A percentile compares a stretch with the other conserved stretches of the same genome.
phyloP scores from a whole-genome alignment of 805 yeast genomes.

The Wickerhamiella kurtzmanii region DNA sequence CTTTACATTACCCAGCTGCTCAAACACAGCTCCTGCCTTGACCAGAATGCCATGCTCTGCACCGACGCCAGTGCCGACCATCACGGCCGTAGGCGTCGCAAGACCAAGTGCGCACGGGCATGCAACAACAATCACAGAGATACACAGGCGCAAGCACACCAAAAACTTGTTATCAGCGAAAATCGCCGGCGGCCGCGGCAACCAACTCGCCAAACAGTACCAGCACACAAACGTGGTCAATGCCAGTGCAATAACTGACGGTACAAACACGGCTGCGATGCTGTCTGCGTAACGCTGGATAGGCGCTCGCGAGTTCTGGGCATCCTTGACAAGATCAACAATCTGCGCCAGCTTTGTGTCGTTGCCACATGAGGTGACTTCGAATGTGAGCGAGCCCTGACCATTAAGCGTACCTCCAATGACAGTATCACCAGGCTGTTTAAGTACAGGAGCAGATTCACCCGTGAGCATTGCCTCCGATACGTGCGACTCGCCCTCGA shows the following conservation, averaged over 20 bases:
- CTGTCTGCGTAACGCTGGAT: slow-evolving; percentile 80
- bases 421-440: slow-evolving; percentile 45
- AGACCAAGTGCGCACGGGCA: slow-evolving; percentile 97
- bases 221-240: slow-evolving; percentile 52
- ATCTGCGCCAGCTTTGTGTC: slow-evolving; percentile 80
- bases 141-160: slow-evolving; percentile 64
- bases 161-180: slow-evolving; percentile 48
- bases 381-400: slow-evolving; percentile 52
- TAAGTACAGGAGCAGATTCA: slow-evolving; percentile 66
- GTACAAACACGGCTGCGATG: slow-evolving; percentile 77
- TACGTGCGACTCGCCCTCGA: slow-evolving; percentile 66
- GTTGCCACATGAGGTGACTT: slow-evolving; percentile 60
- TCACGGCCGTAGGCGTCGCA: slow-evolving; percentile 96
- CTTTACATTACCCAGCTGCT: slow-evolving; percentile 49
- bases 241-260: slow-evolving; percentile 51
- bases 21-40: slow-evolving; percentile 86
- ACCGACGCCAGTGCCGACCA: slow-evolving; percentile 98
- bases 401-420: slow-evolving; percentile 91
- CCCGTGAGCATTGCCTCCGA: slow-evolving; percentile 91
- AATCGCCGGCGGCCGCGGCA: slow-evolving; percentile 34
- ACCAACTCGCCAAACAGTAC: slow-evolving; percentile 29
- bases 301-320: slow-evolving; percentile 81
- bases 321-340: slow-evolving; percentile 71
- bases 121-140: slow-evolving; percentile 90
- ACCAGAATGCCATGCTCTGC: slow-evolving; percentile 80